A percentile compares a stretch with the other conserved stretches of the same genome.
Evolutionary conservation across 768 basidiomycete genomes (phyloP).

Genomic region (Coprinellus micaceus): DNA sequence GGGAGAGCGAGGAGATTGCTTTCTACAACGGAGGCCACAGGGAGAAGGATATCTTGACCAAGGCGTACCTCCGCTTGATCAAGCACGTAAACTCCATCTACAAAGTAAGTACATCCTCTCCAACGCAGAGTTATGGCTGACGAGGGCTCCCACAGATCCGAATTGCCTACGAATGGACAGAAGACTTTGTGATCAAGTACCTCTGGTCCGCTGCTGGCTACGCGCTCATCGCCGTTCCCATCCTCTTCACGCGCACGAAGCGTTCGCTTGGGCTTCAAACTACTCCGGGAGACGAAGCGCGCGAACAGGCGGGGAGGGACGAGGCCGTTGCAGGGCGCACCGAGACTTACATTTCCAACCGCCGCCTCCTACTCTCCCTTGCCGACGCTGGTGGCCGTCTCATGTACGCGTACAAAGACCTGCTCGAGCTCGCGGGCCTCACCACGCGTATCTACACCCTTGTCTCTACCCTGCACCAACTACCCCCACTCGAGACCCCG

Average conservation of each 20-base stretch:
- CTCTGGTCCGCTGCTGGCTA: constrained; percentile 94
- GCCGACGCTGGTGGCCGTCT: constrained; percentile 93
- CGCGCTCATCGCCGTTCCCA: constrained; percentile 84
- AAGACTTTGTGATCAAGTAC: constrained; percentile 96
- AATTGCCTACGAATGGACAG: constrained; percentile 92
- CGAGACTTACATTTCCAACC: constrained; percentile 85
- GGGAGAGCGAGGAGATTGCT: constrained; percentile 93
- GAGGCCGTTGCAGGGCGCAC: constrained; percentile 46
- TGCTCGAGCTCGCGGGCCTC: constrained; percentile 91
- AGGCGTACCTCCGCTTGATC: constrained; percentile 75
- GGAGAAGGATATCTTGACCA: constrained; percentile 77
- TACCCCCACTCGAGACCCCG: constrained; percentile 45
- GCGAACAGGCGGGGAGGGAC: constrained; percentile 17
- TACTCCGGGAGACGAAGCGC: not conserved
- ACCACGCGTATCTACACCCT: constrained; percentile 88
- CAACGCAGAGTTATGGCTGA: not conserved
- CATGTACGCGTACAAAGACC: constrained; percentile 96
- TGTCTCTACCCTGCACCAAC: constrained; percentile 77
- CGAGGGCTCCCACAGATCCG: constrained; percentile 59
- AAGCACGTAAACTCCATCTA: constrained; percentile 90
- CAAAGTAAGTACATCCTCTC: constrained; percentile 46
- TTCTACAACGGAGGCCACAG: constrained; percentile 89
- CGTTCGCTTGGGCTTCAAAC: constrained; percentile 31
- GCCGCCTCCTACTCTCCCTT: constrained; percentile 86
- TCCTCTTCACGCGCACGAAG: constrained; percentile 64